A percentile compares a stretch with the other conserved stretches of the same genome.
Evolutionary conservation across 192 early-diverging fungal species (phyloP).

Genomic region (Gigaspora rosea): DNA sequence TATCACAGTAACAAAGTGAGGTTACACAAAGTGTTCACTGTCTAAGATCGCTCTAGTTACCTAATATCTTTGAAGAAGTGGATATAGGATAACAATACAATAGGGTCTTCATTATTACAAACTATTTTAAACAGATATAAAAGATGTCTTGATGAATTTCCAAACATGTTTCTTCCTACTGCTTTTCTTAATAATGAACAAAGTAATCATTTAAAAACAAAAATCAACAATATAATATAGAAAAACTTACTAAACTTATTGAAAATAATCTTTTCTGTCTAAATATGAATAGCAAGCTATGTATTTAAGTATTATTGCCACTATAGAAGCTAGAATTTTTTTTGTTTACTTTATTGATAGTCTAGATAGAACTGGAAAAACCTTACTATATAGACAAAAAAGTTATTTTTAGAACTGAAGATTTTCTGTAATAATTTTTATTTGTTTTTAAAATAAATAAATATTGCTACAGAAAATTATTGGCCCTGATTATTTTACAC

Average conservation of each 20-base stretch:
- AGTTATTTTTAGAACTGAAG: background rate
- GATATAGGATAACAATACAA: too few relatives aligned
- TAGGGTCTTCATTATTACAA: constrained; percentile 4
- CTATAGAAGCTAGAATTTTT: constrained; percentile 2
- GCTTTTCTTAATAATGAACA: background rate
- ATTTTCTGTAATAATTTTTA: background rate
- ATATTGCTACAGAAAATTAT: too few relatives aligned
- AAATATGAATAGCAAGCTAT: constrained; percentile 1
- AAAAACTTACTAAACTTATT: background rate
- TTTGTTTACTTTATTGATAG: constrained; percentile 37
- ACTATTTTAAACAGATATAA: constrained; percentile 15
- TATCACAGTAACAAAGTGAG: too few relatives aligned
- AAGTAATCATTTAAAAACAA: constrained; percentile 11
- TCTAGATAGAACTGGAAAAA: constrained; percentile 17
- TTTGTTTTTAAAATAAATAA: background rate
- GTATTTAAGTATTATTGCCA: constrained; percentile 4
- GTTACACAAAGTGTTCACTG: too few relatives aligned
- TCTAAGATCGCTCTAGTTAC: too few relatives aligned
- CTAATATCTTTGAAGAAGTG: too few relatives aligned
- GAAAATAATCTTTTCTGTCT: background rate
- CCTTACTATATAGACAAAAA: constrained; percentile 13
- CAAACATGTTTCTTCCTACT: constrained; percentile 12
- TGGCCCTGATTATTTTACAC: too few relatives aligned
- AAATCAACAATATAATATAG: constrained; percentile 19
- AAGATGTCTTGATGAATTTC: constrained; percentile 21